Evolutionary conservation across 306 rosid genomes (phyloP).

Genomic region (Corylus heterophylla): DNA sequence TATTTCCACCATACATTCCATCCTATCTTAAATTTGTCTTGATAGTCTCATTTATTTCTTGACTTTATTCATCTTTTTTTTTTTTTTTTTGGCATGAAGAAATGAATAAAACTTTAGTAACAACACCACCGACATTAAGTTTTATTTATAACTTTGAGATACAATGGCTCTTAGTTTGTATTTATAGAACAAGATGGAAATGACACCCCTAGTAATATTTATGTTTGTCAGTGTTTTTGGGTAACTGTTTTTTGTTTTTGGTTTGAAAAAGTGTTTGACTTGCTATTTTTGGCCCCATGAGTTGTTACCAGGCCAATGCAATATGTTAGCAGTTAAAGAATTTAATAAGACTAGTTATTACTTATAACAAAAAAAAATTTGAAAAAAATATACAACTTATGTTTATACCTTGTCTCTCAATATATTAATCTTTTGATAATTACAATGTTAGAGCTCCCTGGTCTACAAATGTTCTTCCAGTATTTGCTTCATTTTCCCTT

Average conservation of each 20-base stretch:
- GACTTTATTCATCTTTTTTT: not conserved
- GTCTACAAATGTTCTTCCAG: not conserved
- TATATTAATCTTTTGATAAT: not conserved
- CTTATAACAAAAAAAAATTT: no score
- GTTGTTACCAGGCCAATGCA: not conserved
- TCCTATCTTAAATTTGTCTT: not conserved
- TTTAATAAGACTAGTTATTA: not conserved
- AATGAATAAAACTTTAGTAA: no score
- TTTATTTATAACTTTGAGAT: not conserved
- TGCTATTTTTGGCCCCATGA: not conserved
- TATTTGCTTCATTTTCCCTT: not conserved
- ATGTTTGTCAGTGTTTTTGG: not conserved
- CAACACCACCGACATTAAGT: not conserved
- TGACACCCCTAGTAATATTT: not conserved
- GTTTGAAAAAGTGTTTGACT: not conserved
- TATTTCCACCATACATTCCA: not conserved
- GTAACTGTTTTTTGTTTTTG: not conserved
- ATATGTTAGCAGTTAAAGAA: not conserved
- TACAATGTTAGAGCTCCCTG: not conserved
- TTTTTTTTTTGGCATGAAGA: not conserved
- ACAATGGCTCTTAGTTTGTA: not conserved
- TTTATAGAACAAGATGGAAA: not conserved
- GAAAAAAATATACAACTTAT: not conserved
- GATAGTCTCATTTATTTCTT: not conserved
- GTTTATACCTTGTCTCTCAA: not conserved